Evolutionary conservation across 495 filamentous ascomycete species (phyloP).

Genomic region (Hamigera avellanea): DNA sequence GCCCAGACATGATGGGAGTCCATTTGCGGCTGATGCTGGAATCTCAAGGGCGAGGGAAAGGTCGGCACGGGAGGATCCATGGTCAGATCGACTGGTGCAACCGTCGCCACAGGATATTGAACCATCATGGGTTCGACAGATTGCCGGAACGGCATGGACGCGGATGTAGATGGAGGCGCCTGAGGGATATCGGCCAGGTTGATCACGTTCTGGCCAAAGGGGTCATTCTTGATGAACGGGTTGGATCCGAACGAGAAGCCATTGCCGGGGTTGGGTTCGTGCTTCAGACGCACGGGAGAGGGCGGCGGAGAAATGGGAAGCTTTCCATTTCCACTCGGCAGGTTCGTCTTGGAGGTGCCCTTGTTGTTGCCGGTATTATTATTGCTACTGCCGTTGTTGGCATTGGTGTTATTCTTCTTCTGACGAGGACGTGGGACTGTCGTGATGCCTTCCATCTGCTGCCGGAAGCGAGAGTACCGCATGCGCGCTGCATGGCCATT

Average conservation of each 20-base stretch:
- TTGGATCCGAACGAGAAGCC: conserved; percentile 1
- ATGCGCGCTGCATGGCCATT: conserved; percentile 76
- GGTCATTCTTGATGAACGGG: conserved; percentile 12
- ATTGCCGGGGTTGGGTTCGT: conserved; percentile 4
- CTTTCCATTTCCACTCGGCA: not conserved
- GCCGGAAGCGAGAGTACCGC: conserved; percentile 61
- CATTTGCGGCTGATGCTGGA: not conserved
- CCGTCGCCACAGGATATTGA: conserved; percentile 1
- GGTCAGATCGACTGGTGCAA: conserved; percentile 3
- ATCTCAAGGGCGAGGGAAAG: not conserved
- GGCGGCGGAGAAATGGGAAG: not conserved
- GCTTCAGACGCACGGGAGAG: conserved; percentile 3
- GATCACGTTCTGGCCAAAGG: conserved; percentile 3
- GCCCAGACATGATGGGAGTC: conserved; percentile 5
- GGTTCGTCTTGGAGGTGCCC: too few species aligned
- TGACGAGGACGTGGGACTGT: conserved; percentile 13
- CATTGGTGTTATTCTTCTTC: conserved; percentile 12
- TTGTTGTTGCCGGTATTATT: too few species aligned
- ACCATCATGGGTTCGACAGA: not conserved
- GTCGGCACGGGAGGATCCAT: conserved; percentile 1
- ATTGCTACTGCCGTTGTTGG: conserved; percentile 6
- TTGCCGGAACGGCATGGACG: not conserved
- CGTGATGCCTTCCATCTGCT: conserved; percentile 42
- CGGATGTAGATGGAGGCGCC: not conserved
- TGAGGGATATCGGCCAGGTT: conserved; percentile 10